Conservation (phyloP, 345 rosid species). For the Crucihimalaya himalaica region DNA sequence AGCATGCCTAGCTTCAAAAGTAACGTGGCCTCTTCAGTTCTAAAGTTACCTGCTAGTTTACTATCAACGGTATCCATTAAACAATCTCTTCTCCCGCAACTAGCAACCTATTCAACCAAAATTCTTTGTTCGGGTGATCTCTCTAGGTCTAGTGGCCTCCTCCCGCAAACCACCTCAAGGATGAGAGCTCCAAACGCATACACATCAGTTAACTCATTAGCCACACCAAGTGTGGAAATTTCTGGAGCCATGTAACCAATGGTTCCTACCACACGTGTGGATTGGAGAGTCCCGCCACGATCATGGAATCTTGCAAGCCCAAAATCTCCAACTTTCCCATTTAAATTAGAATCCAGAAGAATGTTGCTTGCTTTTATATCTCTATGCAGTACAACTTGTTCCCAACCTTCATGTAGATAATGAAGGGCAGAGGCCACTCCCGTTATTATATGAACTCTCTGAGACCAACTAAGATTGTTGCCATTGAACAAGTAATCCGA, state of each 20-base stretch:
- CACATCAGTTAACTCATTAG: neutral
- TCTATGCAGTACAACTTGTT: neutral
- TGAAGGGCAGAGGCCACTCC: neutral
- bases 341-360: neutral
- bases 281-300: neutral
- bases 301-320: neutral
- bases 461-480: neutral
- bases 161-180: neutral
- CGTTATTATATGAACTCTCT: neutral
- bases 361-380: neutral
- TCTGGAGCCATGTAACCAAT: slow-evolving; percentile 1
- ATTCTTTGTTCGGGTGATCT: neutral
- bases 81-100: neutral
- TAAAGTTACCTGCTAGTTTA: neutral
- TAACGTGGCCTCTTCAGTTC: neutral
- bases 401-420: neutral
- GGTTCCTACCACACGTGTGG: neutral
- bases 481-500: neutral
- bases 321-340: slow-evolving; percentile 5
- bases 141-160: neutral
- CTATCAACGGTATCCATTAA: neutral
- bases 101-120: neutral
- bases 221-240: neutral
- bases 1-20: neutral
- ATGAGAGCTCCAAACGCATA: neutral